These are phyloP conservation scores for Ambrosia trifida DNA, from an alignment of 129 eudicot genomes.

Conservation along the genomic window DNA sequence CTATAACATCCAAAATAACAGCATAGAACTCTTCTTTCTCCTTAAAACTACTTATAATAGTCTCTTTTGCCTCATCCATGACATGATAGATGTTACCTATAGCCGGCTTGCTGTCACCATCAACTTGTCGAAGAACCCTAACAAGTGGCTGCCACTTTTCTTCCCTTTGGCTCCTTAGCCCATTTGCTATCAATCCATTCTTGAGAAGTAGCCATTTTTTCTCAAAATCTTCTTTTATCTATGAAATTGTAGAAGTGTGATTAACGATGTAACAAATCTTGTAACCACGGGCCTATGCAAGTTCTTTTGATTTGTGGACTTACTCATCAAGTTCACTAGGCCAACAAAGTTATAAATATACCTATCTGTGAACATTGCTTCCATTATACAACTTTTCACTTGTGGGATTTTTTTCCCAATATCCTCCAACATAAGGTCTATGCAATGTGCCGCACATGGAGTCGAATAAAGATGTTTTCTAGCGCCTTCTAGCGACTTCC, in stretches of 20 bases:
- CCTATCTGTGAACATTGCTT: neutral
- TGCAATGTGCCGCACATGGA: slow-evolving; percentile 21
- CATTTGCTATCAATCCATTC: too few relatives aligned
- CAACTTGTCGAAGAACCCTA: neutral
- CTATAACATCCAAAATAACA: neutral
- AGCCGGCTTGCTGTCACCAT: neutral
- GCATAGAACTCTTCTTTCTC: neutral
- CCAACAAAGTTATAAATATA: too few relatives aligned
- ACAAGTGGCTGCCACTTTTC: neutral
- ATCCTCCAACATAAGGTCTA: slow-evolving; percentile 29
- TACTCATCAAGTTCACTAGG: too few relatives aligned
- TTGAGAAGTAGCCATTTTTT: too few relatives aligned
- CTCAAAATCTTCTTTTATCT: too few relatives aligned
- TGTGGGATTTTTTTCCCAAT: neutral
- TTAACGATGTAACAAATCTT: too few relatives aligned
- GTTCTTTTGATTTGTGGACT: too few relatives aligned
- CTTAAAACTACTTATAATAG: neutral
- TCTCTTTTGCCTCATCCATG: neutral
- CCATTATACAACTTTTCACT: neutral
- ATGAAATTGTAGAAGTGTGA: too few relatives aligned
- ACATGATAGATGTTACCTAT: slow-evolving; percentile 14
- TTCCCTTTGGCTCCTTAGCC: too few relatives aligned
- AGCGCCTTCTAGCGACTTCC: neutral
- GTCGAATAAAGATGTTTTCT: slow-evolving; percentile 21
- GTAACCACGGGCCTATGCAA: too few relatives aligned